Percentiles rank a stretch among this genome's conserved stretches.
These are phyloP conservation scores for Funneliformis geosporum DNA, from an alignment of 192 early-diverging fungal genomes.

Conservation along the genomic window DNA sequence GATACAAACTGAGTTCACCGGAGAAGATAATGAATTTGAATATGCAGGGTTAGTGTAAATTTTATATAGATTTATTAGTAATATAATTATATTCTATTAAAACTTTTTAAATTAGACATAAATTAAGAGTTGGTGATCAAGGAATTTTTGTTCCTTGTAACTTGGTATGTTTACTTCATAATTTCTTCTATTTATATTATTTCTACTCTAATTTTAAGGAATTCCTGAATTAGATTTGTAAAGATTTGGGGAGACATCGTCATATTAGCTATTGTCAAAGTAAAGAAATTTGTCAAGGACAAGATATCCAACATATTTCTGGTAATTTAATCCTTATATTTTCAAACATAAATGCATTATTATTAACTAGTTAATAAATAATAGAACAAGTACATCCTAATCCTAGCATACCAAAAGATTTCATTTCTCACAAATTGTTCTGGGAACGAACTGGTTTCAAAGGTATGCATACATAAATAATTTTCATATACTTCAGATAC, in stretches of 20 bases:
- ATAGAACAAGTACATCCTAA: slow-evolving; percentile 5
- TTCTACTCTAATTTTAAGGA: neutral
- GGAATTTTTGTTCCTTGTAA: neutral
- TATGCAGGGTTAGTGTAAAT: neutral
- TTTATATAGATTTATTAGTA: neutral
- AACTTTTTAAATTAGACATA: neutral
- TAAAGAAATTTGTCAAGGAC: neutral
- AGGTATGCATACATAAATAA: slow-evolving; percentile 15
- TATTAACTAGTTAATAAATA: neutral
- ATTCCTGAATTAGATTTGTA: neutral
- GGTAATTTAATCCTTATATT: neutral
- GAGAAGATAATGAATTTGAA: slow-evolving; percentile 14
- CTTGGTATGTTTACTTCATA: neutral
- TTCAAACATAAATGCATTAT: neutral
- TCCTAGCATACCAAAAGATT: slow-evolving; percentile 15
- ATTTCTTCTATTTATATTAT: neutral
- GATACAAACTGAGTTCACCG: slow-evolving; percentile 3
- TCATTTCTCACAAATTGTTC: slow-evolving; percentile 25
- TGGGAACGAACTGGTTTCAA: slow-evolving; percentile 30
- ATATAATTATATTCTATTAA: neutral
- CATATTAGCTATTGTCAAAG: slow-evolving; percentile 35
- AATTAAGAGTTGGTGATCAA: slow-evolving; percentile 12
- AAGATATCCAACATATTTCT: neutral
- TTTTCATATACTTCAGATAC: neutral
- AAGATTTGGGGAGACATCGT: slow-evolving; percentile 24